Evolutionary conservation across 805 yeast species (phyloP), one percentile per base, ranked within the genome.

Genomic region (Yamadazyma olivae): DNA sequence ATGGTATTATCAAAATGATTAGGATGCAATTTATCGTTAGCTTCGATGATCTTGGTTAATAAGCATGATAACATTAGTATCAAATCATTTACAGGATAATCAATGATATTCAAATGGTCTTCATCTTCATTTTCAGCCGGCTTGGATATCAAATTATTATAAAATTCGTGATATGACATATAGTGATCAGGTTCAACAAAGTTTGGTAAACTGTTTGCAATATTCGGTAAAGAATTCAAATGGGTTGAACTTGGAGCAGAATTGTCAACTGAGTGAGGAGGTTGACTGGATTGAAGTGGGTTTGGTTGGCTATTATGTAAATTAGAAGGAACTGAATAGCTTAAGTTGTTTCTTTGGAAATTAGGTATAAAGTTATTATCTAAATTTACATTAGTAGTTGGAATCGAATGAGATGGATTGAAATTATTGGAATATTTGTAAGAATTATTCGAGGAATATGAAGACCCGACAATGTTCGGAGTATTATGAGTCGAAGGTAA

Each of bases 61-160:
- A 91, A 67, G 6, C 95, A 82, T 15, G 96, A 78, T 34, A 91
- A 71, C 97, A 93, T 91, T 30, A 79, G 59, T 29, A 93, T 70
- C 18, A 93, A 71, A 44, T 85, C 91, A 40, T 81, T 78, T 1
- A 86, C 88, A 1, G 95, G 90, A 53, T 80, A 86, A 28, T 81
- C 83, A 8, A 88, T 89, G 31, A 91, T 85, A 53, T 88, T 83
- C 43, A 82, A 62, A 48, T 77, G 84, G 26, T 74, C 81, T 19
- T 66, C 74, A 39, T 61, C 39, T 20, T 35, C 41, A 16, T 33
- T 34, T 5, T n/a, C 19, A 3, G 41, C 33, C 13, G 31, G 35
- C 14, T 36, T 33, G 16, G 35, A 32, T n/a, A 50, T 51, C 43
- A 53, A 49, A 30, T 53, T 53, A n/a, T 52, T 48, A 29, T 66